phyloP scores from a whole-genome alignment of 2,329 filamentous ascomycete species.

The Apiospora malaysiana region DNA sequence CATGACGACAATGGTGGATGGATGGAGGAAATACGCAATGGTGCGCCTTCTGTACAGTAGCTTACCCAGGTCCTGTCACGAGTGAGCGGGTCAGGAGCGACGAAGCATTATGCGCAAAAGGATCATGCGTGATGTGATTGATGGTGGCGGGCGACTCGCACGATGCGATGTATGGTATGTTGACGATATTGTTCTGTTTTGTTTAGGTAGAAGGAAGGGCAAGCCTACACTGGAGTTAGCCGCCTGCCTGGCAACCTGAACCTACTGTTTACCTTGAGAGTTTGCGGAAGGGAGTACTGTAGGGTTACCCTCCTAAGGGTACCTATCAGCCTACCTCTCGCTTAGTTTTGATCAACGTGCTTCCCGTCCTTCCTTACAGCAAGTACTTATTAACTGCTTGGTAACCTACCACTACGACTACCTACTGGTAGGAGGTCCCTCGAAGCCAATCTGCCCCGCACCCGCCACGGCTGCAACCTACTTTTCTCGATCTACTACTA shows the following conservation, averaged over 20 bases:
- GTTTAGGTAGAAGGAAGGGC: too few species aligned
- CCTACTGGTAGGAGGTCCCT: background rate
- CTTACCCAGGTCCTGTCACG: slow-evolving; percentile 17
- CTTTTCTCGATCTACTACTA: slow-evolving; percentile 1
- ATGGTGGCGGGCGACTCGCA: background rate
- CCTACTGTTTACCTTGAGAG: too few species aligned
- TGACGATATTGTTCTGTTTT: too few species aligned
- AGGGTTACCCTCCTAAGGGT: too few species aligned
- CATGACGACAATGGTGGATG: background rate
- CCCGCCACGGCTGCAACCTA: slow-evolving; percentile 7
- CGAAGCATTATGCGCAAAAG: slow-evolving; percentile 14
- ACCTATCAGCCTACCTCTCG: too few species aligned
- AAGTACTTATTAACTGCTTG: too few species aligned
- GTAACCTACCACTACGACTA: too few species aligned
- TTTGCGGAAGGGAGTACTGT: too few species aligned
- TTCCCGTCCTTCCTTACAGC: too few species aligned
- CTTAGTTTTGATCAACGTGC: too few species aligned
- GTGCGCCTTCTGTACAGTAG: slow-evolving; percentile 1
- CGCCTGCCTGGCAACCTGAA: too few species aligned
- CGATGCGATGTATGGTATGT: background rate
- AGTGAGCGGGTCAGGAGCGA: slow-evolving; percentile 18
- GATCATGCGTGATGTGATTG: slow-evolving; percentile 12
- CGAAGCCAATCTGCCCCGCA: background rate
- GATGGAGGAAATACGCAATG: background rate
- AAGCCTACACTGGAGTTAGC: too few species aligned